Evolutionary conservation across 768 basidiomycete species (phyloP).

Genomic region (Guyanaporus albipodus): DNA sequence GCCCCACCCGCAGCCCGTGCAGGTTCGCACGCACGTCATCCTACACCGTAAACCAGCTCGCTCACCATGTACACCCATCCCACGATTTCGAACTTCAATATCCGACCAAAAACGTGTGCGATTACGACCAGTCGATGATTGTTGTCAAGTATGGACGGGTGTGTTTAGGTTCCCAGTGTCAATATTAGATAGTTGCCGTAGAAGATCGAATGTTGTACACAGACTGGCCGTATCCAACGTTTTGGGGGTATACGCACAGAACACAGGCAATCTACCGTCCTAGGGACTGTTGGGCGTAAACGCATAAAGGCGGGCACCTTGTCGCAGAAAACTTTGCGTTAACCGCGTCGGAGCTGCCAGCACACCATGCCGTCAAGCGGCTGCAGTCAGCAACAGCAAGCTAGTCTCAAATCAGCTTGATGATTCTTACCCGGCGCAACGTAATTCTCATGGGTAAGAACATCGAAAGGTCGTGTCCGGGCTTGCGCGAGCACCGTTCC

Average conservation of each 20-base stretch:
- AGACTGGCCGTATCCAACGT: conserved; percentile 9
- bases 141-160: conserved; percentile 10
- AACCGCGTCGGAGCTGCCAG: conserved; percentile 45
- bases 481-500: conserved; percentile 68
- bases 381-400: conserved; percentile 11
- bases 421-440: conserved; percentile 67
- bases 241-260: neutral
- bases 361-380: conserved; percentile 10
- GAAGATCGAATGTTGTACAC: conserved; percentile 28
- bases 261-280: conserved; percentile 24
- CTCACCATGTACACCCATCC: neutral
- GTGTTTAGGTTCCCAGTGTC: conserved; percentile 10
- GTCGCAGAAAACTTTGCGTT: conserved; percentile 54
- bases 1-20: neutral
- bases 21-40: conserved; percentile 21
- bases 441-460: conserved; percentile 69
- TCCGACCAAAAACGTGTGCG: conserved; percentile 11
- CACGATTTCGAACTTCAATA: neutral
- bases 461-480: conserved; percentile 75
- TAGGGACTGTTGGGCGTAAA: conserved; percentile 38
- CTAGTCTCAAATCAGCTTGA: conserved; percentile 19
- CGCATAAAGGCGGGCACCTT: conserved; percentile 55
- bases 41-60: too few species aligned
- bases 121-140: conserved; percentile 17
- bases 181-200: conserved; percentile 23